These are phyloP conservation scores for Setomelanomma holmii DNA, from an alignment of 2,329 filamentous ascomycete genomes.

Conservation along the genomic window DNA sequence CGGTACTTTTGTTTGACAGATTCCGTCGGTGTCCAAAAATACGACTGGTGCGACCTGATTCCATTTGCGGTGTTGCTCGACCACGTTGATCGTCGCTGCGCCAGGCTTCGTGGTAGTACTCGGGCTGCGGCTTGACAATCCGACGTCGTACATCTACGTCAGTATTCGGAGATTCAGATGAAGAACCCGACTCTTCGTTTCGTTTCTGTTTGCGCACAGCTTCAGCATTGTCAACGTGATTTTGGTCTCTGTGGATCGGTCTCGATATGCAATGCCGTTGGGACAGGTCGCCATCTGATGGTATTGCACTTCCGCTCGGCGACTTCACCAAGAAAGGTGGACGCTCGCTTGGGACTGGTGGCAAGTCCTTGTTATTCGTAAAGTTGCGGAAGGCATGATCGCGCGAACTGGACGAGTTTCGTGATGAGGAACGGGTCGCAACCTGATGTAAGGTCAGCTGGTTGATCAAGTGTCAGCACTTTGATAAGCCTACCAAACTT, in stretches of 20 bases:
- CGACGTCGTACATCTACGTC: constrained; percentile 25
- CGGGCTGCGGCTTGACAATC: constrained; percentile 19
- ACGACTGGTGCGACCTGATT: constrained; percentile 16
- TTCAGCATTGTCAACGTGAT: constrained; percentile 24
- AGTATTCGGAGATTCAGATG: constrained; percentile 14
- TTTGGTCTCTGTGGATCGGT: constrained; percentile 22
- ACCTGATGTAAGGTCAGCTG: constrained; percentile 26
- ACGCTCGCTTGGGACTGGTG: constrained; percentile 40
- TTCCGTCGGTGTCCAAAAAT: constrained; percentile 23
- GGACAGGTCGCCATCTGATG: constrained; percentile 17
- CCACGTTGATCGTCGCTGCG: constrained; percentile 27
- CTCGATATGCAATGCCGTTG: constrained; percentile 21
- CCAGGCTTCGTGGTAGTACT: constrained; percentile 32
- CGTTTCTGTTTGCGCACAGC: constrained; percentile 26
- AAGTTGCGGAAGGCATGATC: constrained; percentile 44
- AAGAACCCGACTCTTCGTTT: constrained; percentile 21
- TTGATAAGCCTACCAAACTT: constrained; percentile 67
- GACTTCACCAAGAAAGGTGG: constrained; percentile 33
- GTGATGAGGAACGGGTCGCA: constrained; percentile 47
- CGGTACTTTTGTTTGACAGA: constrained; percentile 17
- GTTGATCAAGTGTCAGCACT: background rate
- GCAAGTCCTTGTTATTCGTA: constrained; percentile 46
- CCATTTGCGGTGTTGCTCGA: constrained; percentile 15
- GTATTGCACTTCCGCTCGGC: constrained; percentile 19
- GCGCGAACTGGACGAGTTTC: constrained; percentile 45